Conservation (phyloP, 495 filamentous ascomycete species). For the Hypoxylon crocopeplum region DNA sequence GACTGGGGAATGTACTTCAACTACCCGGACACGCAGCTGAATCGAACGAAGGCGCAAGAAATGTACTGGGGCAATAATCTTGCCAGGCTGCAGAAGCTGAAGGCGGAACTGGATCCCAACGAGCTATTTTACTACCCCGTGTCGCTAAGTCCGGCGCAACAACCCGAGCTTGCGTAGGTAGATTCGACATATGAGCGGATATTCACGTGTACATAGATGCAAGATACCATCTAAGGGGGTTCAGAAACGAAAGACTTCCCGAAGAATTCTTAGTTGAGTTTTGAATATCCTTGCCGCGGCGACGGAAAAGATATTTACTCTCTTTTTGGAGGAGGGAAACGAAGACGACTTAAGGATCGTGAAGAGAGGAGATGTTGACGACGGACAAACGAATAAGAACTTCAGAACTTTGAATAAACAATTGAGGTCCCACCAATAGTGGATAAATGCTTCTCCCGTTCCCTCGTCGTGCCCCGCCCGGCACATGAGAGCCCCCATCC, state of each 20-base stretch:
- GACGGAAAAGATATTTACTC: too few species aligned
- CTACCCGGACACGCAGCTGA: conserved; percentile 51
- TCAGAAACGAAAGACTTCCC: neutral
- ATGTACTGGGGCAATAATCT: conserved; percentile 63
- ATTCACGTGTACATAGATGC: conserved; percentile 18
- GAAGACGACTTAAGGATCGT: too few species aligned
- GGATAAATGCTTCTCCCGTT: too few species aligned
- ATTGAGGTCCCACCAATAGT: too few species aligned
- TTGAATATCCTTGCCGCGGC: neutral
- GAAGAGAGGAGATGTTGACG: too few species aligned
- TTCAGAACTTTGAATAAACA: too few species aligned
- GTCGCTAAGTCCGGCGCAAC: conserved; percentile 51
- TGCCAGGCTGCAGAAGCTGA: conserved; percentile 58
- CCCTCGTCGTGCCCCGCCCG: too few species aligned
- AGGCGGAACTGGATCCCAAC: conserved; percentile 60
- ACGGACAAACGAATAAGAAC: too few species aligned
- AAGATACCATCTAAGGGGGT: conserved; percentile 14
- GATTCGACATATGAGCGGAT: neutral
- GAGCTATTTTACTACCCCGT: conserved; percentile 71
- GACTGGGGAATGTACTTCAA: conserved; percentile 58
- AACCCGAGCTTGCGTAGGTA: conserved; percentile 13
- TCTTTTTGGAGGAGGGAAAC: too few species aligned
- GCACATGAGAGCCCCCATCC: too few species aligned
- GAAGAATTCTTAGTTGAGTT: neutral
- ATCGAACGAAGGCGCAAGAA: conserved; percentile 45